Evolutionary conservation across 495 filamentous ascomycete species (phyloP), one percentile per base, ranked within the genome.

Genomic region (Hyaloscypha finlandica): DNA sequence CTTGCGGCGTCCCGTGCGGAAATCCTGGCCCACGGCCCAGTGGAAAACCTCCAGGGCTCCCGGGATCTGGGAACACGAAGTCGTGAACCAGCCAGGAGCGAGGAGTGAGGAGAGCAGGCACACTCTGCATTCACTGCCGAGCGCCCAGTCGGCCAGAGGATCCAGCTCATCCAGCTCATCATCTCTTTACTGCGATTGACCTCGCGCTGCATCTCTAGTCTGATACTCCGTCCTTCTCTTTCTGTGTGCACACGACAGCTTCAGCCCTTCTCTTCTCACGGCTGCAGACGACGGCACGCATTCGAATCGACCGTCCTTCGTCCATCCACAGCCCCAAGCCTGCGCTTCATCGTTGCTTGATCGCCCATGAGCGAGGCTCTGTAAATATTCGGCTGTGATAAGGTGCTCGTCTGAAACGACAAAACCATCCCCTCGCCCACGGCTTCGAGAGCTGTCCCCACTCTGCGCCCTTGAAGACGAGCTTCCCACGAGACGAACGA

Each of bases 281-380:
- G 14, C 16, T 61, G 35, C 30, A 3, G 61, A 53, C 30, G 51
- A 33, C n/a, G 12, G 19, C 30, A 2, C 55, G 31, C 48, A 56
- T 2, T 39, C 25, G 22, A 56, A 22, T 56, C 31, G 30, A 45
- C 35, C 32, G 1, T 0, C n/a, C 31, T 37, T 37, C 14, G 4
- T 42, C 37, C 20, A n/a, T 56, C 32, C 42, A 48, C 42, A 16
- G 42, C 42, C 42, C 42, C 8, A 37, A 32, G 35, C 11, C 45
- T 45, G 12, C 61, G 67, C 70, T 70, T 70, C 64, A 70, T 33
- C 57, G 31, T 65, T 70, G 70, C 67, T 65, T 73, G 67, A 73
- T 73, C 70, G 65, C 29, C 67, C 8, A 61, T 6, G 20, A 25
- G 53, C 22, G 70, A 68, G 70, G 70, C 68, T 73, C 68, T 57